Evolutionary conservation across 192 early-diverging fungal species (phyloP).

Genomic region (Coemansia sp.): DNA sequence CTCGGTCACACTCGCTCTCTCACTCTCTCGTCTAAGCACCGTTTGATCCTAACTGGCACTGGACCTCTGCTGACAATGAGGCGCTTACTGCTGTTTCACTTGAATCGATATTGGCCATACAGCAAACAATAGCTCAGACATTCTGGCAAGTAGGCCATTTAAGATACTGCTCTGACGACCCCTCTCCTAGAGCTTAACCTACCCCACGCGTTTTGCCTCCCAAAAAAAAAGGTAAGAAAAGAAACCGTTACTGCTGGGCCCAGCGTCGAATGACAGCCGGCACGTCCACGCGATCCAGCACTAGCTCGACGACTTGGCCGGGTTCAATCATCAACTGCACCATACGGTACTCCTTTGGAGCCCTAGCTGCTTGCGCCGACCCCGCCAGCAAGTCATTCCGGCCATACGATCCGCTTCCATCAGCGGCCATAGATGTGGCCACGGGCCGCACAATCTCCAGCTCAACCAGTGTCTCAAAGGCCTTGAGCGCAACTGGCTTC

Average conservation of each 20-base stretch:
- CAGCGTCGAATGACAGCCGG: constrained; percentile 67
- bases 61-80: not conserved
- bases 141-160: not conserved
- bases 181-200: no score
- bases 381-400: constrained; percentile 49
- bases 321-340: constrained; percentile 77
- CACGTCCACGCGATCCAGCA: constrained; percentile 63
- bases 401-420: constrained; percentile 15
- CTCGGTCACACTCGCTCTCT: not conserved
- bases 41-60: constrained; percentile 1
- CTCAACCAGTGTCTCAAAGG: constrained; percentile 77
- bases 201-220: no score
- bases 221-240: no score
- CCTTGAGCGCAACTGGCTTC: constrained; percentile 85
- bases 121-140: not conserved
- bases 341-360: constrained; percentile 90
- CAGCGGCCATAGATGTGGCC: not conserved
- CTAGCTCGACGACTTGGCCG: constrained; percentile 64
- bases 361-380: constrained; percentile 48
- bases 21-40: constrained; percentile 2
- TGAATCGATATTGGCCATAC: not conserved
- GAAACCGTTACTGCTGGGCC: constrained; percentile 51
- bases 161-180: not conserved
- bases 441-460: constrained; percentile 70
- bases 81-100: not conserved